Evolutionary conservation across 2,329 filamentous ascomycete species (phyloP).

Genomic region (Venturia nashicola): DNA sequence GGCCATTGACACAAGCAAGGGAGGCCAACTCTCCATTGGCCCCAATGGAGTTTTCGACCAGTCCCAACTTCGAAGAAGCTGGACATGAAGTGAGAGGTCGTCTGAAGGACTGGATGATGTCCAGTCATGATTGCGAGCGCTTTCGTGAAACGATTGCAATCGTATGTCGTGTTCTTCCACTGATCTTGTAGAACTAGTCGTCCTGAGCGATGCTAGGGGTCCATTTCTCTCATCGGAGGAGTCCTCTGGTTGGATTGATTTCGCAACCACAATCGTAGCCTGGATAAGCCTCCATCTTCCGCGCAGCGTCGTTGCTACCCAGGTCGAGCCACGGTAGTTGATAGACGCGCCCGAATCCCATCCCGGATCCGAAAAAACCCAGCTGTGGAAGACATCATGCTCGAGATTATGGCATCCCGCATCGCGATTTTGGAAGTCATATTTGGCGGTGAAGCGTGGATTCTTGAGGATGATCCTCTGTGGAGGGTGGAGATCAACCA

Average conservation of each 20-base stretch:
- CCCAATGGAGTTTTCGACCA: constrained; percentile 7
- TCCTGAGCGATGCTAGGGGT: neutral
- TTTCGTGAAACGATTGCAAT: neutral
- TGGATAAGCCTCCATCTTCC: constrained; percentile 5
- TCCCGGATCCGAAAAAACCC: neutral
- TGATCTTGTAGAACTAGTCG: neutral
- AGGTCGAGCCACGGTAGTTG: neutral
- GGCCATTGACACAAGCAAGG: constrained; percentile 45
- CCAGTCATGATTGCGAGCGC: neutral
- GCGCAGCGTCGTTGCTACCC: constrained; percentile 4
- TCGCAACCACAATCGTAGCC: neutral
- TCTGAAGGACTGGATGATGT: neutral
- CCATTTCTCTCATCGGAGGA: neutral
- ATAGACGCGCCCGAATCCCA: neutral
- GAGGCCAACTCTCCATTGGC: constrained; percentile 7
- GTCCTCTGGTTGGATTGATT: neutral
- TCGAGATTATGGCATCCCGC: neutral
- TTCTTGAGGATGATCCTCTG: neutral
- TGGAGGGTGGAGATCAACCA: constrained; percentile 46
- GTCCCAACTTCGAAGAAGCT: constrained; percentile 6
- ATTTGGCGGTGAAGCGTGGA: neutral
- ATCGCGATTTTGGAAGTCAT: constrained; percentile 5
- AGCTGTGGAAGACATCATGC: neutral
- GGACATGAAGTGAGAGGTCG: constrained; percentile 1
- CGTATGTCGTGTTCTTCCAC: neutral